phyloP scores from a whole-genome alignment of 768 basidiomycete species.

The Agrocybe pediades region DNA sequence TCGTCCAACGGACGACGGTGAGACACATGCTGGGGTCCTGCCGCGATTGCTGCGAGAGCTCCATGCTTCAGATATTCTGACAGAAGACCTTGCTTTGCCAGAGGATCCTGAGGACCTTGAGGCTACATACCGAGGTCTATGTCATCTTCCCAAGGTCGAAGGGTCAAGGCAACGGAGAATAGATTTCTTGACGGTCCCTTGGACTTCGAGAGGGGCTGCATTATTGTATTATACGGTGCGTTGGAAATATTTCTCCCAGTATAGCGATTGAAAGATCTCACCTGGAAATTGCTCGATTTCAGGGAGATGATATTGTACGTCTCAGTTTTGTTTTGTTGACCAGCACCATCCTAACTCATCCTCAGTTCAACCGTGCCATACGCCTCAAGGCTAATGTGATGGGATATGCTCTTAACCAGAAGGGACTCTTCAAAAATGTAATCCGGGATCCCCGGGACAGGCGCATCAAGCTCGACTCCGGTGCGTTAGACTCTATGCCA shows the following conservation, averaged over 20 bases:
- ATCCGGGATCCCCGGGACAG: slow-evolving; percentile 68
- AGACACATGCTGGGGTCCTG: slow-evolving; percentile 73
- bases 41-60: slow-evolving; percentile 57
- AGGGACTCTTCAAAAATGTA: slow-evolving; percentile 74
- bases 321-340: background rate
- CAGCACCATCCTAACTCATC: background rate
- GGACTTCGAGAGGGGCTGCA: slow-evolving; percentile 77
- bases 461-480: slow-evolving; percentile 59
- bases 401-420: slow-evolving; percentile 88
- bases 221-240: slow-evolving; percentile 89
- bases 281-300: no score
- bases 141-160: slow-evolving; percentile 48
- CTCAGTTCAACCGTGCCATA: slow-evolving; percentile 88
- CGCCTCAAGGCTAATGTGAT: slow-evolving; percentile 79
- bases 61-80: slow-evolving; percentile 62
- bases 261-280: background rate
- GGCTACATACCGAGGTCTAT: slow-evolving; percentile 80
- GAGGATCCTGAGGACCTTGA: slow-evolving; percentile 71
- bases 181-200: slow-evolving; percentile 85
- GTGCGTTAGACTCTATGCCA: no score
- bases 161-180: slow-evolving; percentile 66
- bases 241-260: background rate
- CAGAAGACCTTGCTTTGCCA: slow-evolving; percentile 77
- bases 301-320: slow-evolving; percentile 90
- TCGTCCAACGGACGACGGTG: slow-evolving; percentile 69